Conservation (phyloP, 495 filamentous ascomycete species). For the Pseudevernia furfuracea region DNA sequence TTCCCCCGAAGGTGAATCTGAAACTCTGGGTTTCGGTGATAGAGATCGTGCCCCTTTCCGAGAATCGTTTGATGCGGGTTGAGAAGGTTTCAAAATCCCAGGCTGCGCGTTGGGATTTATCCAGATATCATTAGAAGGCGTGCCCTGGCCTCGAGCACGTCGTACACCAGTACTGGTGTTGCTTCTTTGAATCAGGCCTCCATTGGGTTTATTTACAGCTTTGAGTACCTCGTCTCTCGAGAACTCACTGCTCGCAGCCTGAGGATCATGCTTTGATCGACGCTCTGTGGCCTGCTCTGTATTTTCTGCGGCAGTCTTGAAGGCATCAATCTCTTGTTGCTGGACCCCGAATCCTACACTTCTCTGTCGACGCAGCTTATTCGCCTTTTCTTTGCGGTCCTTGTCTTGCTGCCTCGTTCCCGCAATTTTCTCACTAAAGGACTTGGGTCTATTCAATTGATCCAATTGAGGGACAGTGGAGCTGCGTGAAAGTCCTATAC, state of each 20-base stretch:
- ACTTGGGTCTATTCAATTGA: conserved; percentile 42
- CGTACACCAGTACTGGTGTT: conserved; percentile 40
- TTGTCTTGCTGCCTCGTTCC: conserved; percentile 49
- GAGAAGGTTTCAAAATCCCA: conserved; percentile 8
- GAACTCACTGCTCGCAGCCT: conserved; percentile 19
- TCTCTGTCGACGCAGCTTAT: conserved; percentile 51
- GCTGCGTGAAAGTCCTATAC: neutral
- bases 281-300: conserved; percentile 31
- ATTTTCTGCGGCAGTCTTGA: conserved; percentile 49
- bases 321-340: conserved; percentile 55
- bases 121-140: conserved; percentile 16
- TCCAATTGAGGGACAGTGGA: neutral
- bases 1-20: neutral
- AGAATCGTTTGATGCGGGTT: conserved; percentile 4
- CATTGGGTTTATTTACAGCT: conserved; percentile 24
- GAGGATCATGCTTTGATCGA: neutral
- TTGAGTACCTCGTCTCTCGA: conserved; percentile 51
- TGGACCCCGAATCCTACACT: conserved; percentile 67
- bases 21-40: conserved; percentile 6
- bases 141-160: neutral
- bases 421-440: conserved; percentile 81
- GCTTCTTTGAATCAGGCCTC: conserved; percentile 40
- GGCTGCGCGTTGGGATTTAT: conserved; percentile 21
- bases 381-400: conserved; percentile 41
- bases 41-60: conserved; percentile 10